These are phyloP conservation scores for Cardamine resedifolia DNA, from an alignment of 345 rosid genomes.

Conservation along the genomic window DNA sequence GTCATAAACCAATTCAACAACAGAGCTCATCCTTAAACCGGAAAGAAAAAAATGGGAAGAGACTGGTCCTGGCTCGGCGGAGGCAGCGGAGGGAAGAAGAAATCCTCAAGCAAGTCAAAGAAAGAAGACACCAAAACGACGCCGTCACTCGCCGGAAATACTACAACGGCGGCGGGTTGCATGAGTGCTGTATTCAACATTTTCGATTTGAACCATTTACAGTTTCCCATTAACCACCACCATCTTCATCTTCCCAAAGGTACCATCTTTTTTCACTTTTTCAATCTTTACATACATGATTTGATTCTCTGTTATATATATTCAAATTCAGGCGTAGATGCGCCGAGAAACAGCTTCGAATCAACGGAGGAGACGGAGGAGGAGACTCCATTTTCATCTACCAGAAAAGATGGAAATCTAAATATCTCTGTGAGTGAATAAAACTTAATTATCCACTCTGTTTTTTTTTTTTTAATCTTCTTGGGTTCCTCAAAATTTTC, in stretches of 20 bases:
- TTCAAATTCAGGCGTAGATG: slow-evolving; percentile 54
- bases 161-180: slow-evolving; percentile 57
- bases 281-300: neutral
- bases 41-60: slow-evolving; percentile 52
- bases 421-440: slow-evolving; percentile 53
- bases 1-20: slow-evolving; percentile 16
- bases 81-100: slow-evolving; percentile 40
- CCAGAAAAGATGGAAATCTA: slow-evolving; percentile 43
- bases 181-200: slow-evolving; percentile 72
- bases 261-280: neutral
- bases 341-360: slow-evolving; percentile 88
- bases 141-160: slow-evolving; percentile 16
- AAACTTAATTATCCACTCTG: slow-evolving; percentile 7
- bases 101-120: slow-evolving; percentile 41
- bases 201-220: slow-evolving; percentile 71
- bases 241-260: slow-evolving; percentile 49
- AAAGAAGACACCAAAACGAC: slow-evolving; percentile 24
- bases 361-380: slow-evolving; percentile 48
- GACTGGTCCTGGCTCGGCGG: slow-evolving; percentile 65
- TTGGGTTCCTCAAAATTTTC: slow-evolving; percentile 33
- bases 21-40: slow-evolving; percentile 18
- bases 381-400: slow-evolving; percentile 42
- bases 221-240: slow-evolving; percentile 48
- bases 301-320: neutral
- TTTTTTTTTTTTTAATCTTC: slow-evolving; percentile 31